A percentile compares a stretch with the other conserved stretches of the same genome.
Conservation (phyloP, 495 filamentous ascomycete genomes). For the Penicillium fimorum region DNA sequence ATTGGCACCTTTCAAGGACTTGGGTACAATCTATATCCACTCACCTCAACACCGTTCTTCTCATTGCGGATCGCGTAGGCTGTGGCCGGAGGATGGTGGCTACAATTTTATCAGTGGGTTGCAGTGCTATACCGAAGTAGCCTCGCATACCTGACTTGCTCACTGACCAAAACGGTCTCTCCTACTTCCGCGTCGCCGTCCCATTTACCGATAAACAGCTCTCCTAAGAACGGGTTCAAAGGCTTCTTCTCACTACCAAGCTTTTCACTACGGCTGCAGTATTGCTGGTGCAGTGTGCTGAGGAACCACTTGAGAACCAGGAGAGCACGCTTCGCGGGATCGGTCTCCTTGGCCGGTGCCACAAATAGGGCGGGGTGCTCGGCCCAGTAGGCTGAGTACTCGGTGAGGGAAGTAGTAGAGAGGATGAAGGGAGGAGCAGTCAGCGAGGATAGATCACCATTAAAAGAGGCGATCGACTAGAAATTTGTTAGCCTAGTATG, state of each 20-base stretch:
- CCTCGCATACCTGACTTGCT: constrained; percentile 69
- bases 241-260: constrained; percentile 96
- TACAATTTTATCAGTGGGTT: constrained; percentile 33
- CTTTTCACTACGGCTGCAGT: constrained; percentile 87
- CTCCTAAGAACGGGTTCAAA: constrained; percentile 85
- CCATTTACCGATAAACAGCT: constrained; percentile 89
- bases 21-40: constrained; percentile 9
- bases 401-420: constrained; percentile 83
- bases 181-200: constrained; percentile 66
- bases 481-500: constrained; percentile 10
- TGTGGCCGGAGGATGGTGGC: constrained; percentile 96
- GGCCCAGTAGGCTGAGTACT: constrained; percentile 96
- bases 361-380: constrained; percentile 88
- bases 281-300: constrained; percentile 91
- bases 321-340: constrained; percentile 80
- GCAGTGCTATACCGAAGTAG: constrained; percentile 4
- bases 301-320: constrained; percentile 97
- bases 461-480: constrained; percentile 93
- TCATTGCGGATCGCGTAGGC: constrained; percentile 89
- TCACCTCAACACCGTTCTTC: constrained; percentile 70
- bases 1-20: background rate
- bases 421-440: constrained; percentile 97
- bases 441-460: constrained; percentile 89
- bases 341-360: constrained; percentile 76
- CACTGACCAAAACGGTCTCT: constrained; percentile 67